Evolutionary conservation across 495 filamentous ascomycete species (phyloP).

Genomic region (Neurospora sp.): DNA sequence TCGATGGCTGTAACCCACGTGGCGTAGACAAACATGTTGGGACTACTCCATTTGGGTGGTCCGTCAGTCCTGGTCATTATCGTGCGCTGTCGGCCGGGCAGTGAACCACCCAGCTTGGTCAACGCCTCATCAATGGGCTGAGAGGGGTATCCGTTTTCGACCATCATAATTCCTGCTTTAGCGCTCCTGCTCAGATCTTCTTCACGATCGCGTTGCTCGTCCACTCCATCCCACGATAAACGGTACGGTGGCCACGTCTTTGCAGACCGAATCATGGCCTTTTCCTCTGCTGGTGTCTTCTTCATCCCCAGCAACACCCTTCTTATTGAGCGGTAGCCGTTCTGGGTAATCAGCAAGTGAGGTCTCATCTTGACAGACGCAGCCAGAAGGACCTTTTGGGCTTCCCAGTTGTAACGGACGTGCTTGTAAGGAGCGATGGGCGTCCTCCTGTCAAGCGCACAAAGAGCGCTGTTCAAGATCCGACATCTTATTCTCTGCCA

Average conservation of each 20-base stretch:
- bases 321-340: conserved; percentile 29
- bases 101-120: conserved; percentile 27
- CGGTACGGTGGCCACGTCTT: conserved; percentile 39
- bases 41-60: conserved; percentile 11
- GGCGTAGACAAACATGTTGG: conserved; percentile 18
- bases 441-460: conserved; percentile 20
- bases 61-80: conserved; percentile 29
- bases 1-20: conserved; percentile 29
- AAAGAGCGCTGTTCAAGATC: conserved; percentile 28
- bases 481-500: conserved; percentile 14
- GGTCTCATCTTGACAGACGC: conserved; percentile 26
- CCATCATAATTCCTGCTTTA: conserved; percentile 28
- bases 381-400: conserved; percentile 29
- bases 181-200: conserved; percentile 32
- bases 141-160: conserved; percentile 30
- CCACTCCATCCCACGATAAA: conserved; percentile 32
- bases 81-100: conserved; percentile 22
- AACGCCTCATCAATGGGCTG: conserved; percentile 25
- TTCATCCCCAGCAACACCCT: conserved; percentile 28
- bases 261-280: conserved; percentile 23
- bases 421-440: conserved; percentile 16
- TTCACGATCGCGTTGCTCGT: conserved; percentile 29
- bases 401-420: conserved; percentile 35
- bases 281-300: conserved; percentile 28
- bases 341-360: conserved; percentile 24